phyloP scores from a whole-genome alignment of 176 grass and related monocot genomes.

The Oryza nivara region DNA sequence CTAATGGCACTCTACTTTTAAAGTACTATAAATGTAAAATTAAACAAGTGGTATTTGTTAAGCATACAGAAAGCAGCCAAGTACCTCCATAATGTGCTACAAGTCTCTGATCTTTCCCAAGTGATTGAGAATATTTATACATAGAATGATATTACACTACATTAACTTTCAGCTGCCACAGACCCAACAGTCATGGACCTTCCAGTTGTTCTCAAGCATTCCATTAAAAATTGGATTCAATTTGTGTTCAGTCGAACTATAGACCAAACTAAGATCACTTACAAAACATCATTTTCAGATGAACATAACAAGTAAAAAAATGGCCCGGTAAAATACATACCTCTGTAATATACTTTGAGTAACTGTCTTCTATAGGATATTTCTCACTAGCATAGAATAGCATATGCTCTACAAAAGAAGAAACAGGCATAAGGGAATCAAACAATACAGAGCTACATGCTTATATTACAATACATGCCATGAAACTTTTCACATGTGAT shows the following conservation, averaged over 20 bases:
- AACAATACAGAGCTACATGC: slow-evolving; percentile 24
- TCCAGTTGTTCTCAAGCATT: slow-evolving; percentile 24
- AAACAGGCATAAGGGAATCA: slow-evolving; percentile 18
- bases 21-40: no score
- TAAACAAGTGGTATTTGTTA: no score
- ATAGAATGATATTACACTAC: no score
- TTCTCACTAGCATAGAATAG: slow-evolving; percentile 97
- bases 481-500: slow-evolving; percentile 27
- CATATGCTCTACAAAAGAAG: slow-evolving; percentile 88
- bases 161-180: background rate
- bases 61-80: background rate
- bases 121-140: background rate
- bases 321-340: slow-evolving; percentile 50
- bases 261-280: background rate
- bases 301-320: background rate
- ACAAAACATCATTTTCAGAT: slow-evolving; percentile 8
- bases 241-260: slow-evolving; percentile 12
- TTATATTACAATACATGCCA: slow-evolving; percentile 10
- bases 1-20: background rate
- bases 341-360: slow-evolving; percentile 91
- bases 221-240: slow-evolving; percentile 13
- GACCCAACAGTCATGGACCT: background rate
- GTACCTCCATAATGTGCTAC: background rate
- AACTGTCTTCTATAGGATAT: slow-evolving; percentile 90
- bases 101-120: slow-evolving; percentile 5